These are phyloP conservation scores for Yarrowia sp. DNA, from an alignment of 805 yeast genomes.

Conservation along the genomic window DNA sequence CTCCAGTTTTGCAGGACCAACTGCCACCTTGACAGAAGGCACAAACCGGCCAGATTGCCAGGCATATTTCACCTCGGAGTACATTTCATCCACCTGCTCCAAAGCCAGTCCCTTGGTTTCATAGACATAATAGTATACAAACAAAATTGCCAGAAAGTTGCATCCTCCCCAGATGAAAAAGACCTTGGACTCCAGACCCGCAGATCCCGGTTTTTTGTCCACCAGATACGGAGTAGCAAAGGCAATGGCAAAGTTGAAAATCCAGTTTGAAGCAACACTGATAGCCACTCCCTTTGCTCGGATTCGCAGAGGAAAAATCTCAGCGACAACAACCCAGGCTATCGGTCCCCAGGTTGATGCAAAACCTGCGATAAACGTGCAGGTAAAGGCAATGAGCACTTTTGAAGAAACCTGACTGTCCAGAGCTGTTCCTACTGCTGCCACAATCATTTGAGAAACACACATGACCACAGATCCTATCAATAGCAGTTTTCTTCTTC, in stretches of 20 bases:
- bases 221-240: constrained; percentile 33
- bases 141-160: constrained; percentile 19
- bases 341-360: constrained; percentile 55
- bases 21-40: not conserved
- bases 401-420: constrained; percentile 45
- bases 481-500: constrained; percentile 62
- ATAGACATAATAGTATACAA: constrained; percentile 50
- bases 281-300: constrained; percentile 64
- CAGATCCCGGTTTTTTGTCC: constrained; percentile 49
- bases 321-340: constrained; percentile 65
- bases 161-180: constrained; percentile 34
- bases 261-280: constrained; percentile 51
- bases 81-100: constrained; percentile 68
- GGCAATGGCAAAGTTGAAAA: constrained; percentile 41
- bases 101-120: constrained; percentile 68
- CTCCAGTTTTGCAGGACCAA: not conserved
- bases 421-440: constrained; percentile 47
- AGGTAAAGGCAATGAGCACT: constrained; percentile 49
- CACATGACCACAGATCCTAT: constrained; percentile 75
- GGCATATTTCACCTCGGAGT: constrained; percentile 29
- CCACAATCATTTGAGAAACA: constrained; percentile 61
- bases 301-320: constrained; percentile 59
- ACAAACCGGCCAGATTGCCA: not conserved
- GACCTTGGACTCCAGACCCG: constrained; percentile 41
- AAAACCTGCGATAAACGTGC: constrained; percentile 54